A percentile compares a stretch with the other conserved stretches of the same genome.
Conservation (phyloP, 306 rosid species). For the Purshia tridentata region DNA sequence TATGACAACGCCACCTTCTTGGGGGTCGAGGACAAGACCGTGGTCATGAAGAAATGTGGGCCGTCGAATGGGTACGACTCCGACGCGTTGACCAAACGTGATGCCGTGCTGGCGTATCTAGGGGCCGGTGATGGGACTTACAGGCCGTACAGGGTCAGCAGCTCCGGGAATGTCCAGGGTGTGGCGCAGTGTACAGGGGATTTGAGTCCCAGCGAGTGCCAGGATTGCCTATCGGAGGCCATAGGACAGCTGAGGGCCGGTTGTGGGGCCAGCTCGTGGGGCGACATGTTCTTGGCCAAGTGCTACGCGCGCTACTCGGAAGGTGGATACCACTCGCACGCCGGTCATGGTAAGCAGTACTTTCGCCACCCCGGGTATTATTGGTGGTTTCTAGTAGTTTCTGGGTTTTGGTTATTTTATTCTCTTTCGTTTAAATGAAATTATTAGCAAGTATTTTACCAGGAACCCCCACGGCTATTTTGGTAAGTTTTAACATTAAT, state of each 20-base stretch:
- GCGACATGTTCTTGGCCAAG: conserved; percentile 70
- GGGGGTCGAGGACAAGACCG: conserved; percentile 84
- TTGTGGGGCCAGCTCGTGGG: conserved; percentile 67
- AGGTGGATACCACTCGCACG: conserved; percentile 46
- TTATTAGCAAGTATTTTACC: neutral
- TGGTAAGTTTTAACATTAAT: neutral
- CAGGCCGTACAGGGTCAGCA: conserved; percentile 32
- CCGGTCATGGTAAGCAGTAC: conserved; percentile 41
- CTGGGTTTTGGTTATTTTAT: conserved; percentile 3
- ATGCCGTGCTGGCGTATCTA: conserved; percentile 52
- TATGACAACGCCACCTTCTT: conserved; percentile 67
- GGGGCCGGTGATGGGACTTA: conserved; percentile 40
- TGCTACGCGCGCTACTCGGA: conserved; percentile 78
- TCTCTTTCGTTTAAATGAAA: neutral
- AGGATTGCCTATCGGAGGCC: conserved; percentile 76
- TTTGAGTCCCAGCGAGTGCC: conserved; percentile 69
- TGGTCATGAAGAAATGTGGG: conserved; percentile 71
- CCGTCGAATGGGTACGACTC: conserved; percentile 51
- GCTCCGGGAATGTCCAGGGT: conserved; percentile 39
- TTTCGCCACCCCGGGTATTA: conserved; percentile 22
- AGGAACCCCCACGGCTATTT: conserved; percentile 3
- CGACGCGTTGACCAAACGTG: conserved; percentile 46
- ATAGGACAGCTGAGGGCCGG: conserved; percentile 66
- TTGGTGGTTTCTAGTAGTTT: conserved; percentile 27
- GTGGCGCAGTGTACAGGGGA: conserved; percentile 90